Evolutionary conservation across 176 grass and related monocot species (phyloP).

Genomic region (Hordeum vulgare): MorexV3_pseudomolecules_assembly NC_058523.1:286729011-286729510

Average conservation of each 20-base stretch:
- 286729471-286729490: constrained; percentile 97
- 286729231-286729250: neutral
- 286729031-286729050: constrained; percentile 87
- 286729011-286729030: neutral
- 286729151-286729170: constrained; percentile 96
- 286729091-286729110: constrained; percentile 87
- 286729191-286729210: constrained; percentile 20
- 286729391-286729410: neutral
- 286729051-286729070: constrained; percentile 85
- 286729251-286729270: neutral
- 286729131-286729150: constrained; percentile 69
- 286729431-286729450: neutral
- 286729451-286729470: constrained; percentile 57
- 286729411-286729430: neutral
- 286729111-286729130: constrained; percentile 95
- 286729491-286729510: constrained; percentile 85
- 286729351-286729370: neutral
- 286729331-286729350: neutral
- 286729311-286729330: neutral
- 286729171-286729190: constrained; percentile 81
- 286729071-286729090: constrained; percentile 76
- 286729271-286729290: neutral
- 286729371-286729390: neutral
- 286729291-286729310: neutral
- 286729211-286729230: neutral